A percentile compares a stretch with the other conserved stretches of the same genome.
Evolutionary conservation across 1,284 basidiomycete genomes (phyloP).

Genomic region (Melampsora occidentalis): DNA sequence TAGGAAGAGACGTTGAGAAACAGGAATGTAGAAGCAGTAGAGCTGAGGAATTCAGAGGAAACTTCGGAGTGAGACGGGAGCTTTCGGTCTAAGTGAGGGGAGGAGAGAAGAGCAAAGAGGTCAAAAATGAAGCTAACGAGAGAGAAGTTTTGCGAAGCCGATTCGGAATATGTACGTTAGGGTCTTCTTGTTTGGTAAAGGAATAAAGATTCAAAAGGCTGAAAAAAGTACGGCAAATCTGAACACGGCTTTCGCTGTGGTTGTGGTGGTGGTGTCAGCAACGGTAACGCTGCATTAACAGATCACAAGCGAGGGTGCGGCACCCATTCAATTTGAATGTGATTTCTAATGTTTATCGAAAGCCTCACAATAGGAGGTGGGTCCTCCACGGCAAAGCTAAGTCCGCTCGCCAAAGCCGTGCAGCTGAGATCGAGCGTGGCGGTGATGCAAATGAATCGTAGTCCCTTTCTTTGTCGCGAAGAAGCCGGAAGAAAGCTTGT

Average conservation of each 20-base stretch:
- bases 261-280: constrained; percentile 23
- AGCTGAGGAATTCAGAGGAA: constrained; percentile 42
- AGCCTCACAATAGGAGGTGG: constrained; percentile 17
- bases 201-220: background rate
- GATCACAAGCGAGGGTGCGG: constrained; percentile 14
- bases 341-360: constrained; percentile 14
- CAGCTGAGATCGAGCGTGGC: constrained; percentile 13
- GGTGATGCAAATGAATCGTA: constrained; percentile 4
- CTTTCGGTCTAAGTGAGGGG: constrained; percentile 25
- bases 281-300: constrained; percentile 14
- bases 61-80: constrained; percentile 40
- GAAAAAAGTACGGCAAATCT: background rate
- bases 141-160: constrained; percentile 31
- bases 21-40: constrained; percentile 34
- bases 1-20: constrained; percentile 36
- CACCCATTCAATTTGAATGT: constrained; percentile 24
- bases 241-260: constrained; percentile 17
- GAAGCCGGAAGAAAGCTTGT: background rate
- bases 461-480: background rate
- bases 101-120: constrained; percentile 15
- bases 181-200: constrained; percentile 23
- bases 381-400: constrained; percentile 3
- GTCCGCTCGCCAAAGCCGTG: constrained; percentile 30
- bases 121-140: background rate
- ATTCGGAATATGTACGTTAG: constrained; percentile 32